phyloP scores from a whole-genome alignment of 225 moss, liverwort and hornwort genomes.

The Pleurozium schreberi region DNA sequence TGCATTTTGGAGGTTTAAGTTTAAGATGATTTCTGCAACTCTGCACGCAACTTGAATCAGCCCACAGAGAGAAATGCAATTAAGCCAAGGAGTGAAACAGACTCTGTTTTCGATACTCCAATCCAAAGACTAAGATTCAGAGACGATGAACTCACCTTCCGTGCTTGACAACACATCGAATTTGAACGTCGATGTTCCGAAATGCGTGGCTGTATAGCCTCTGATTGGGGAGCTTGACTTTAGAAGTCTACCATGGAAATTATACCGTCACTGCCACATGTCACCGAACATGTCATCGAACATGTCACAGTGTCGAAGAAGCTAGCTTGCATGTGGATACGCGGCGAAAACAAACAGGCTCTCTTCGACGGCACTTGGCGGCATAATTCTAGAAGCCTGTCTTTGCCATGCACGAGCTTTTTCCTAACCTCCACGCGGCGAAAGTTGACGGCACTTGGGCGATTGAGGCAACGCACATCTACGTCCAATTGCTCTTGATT shows the following conservation, averaged over 20 bases:
- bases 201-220: background rate
- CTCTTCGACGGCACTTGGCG: background rate
- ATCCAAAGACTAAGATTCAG: background rate
- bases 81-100: background rate
- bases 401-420: slow-evolving; percentile 1
- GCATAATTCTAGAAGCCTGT: background rate
- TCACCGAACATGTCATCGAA: no score
- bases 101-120: background rate
- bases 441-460: no score
- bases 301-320: background rate
- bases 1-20: background rate
- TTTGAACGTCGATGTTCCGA: background rate
- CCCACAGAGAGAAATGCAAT: background rate
- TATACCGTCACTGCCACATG: background rate
- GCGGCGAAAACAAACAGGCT: background rate
- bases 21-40: background rate
- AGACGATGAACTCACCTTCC: background rate
- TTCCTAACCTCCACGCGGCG: no score
- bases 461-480: background rate
- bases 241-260: background rate
- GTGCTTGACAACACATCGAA: background rate
- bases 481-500: background rate
- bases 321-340: background rate
- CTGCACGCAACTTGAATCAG: background rate
- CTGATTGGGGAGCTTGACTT: background rate